Percentiles rank a stretch among this genome's conserved stretches.
Conservation (phyloP, 225 moss, liverwort and hornwort genomes). For the Sphagnum tenellum region DNA sequence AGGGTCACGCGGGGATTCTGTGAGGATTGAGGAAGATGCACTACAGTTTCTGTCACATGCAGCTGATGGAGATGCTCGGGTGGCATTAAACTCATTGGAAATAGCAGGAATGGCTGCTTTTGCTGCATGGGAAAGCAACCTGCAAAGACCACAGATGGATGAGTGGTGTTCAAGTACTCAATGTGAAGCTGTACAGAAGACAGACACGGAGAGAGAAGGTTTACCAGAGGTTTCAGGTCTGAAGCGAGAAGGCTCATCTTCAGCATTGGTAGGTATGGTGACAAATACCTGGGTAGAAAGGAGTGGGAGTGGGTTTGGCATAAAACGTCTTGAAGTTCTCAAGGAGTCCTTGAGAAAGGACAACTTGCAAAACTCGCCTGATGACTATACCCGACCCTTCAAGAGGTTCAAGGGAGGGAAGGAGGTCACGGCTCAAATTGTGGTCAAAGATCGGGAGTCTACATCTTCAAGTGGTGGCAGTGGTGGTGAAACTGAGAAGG, state of each 20-base stretch:
- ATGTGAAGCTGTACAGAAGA: slow-evolving; percentile 10
- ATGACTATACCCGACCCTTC: slow-evolving; percentile 79
- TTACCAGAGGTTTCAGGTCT: slow-evolving; percentile 1
- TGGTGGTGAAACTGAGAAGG: slow-evolving; percentile 12
- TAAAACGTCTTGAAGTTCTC: slow-evolving; percentile 65
- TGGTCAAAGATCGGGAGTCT: slow-evolving; percentile 36
- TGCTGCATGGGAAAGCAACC: slow-evolving; percentile 29
- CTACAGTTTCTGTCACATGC: slow-evolving; percentile 55
- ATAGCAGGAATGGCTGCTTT: slow-evolving; percentile 58
- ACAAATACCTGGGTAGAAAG: slow-evolving; percentile 29
- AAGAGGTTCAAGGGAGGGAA: slow-evolving; percentile 72
- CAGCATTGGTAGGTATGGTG: slow-evolving; percentile 12
- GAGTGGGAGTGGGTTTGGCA: slow-evolving; percentile 40
- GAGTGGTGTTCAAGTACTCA: slow-evolving; percentile 17
- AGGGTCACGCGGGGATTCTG: slow-evolving; percentile 16
- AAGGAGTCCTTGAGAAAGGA: slow-evolving; percentile 75
- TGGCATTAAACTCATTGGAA: slow-evolving; percentile 79
- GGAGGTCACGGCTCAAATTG: slow-evolving; percentile 36
- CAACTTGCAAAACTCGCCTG: slow-evolving; percentile 27
- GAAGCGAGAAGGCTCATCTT: slow-evolving; percentile 29
- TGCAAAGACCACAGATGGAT: slow-evolving; percentile 18
- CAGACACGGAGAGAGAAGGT: slow-evolving; percentile 26
- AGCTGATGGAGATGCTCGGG: slow-evolving; percentile 81
- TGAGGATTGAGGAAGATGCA: slow-evolving; percentile 66
- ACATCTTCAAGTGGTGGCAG: slow-evolving; percentile 2